A percentile compares a stretch with the other conserved stretches of the same genome.
Conservation (phyloP, 2,329 filamentous ascomycete genomes). For the Scopulariopsis brevicaulis region DNA sequence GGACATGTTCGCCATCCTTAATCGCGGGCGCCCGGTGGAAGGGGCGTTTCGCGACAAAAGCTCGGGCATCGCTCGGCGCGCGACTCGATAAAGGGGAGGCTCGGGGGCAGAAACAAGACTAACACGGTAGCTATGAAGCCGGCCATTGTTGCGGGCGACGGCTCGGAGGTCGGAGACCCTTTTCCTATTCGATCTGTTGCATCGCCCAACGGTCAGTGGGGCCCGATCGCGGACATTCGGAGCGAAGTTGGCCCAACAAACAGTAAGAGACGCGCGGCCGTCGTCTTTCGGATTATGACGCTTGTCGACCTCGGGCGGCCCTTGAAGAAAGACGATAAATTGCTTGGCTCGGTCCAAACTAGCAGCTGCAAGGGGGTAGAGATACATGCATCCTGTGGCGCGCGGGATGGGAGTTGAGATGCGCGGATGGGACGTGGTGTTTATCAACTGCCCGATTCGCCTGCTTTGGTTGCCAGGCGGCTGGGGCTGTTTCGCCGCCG, state of each 20-base stretch:
- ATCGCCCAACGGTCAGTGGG: neutral
- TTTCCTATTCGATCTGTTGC: conserved; percentile 1
- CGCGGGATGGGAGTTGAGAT: neutral
- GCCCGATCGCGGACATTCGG: neutral
- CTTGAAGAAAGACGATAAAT: neutral
- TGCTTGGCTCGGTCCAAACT: neutral
- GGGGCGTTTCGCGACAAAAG: neutral
- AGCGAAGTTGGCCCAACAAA: neutral
- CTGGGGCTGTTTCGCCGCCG: neutral
- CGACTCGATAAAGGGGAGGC: neutral
- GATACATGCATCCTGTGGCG: neutral
- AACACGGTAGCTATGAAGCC: conserved; percentile 3
- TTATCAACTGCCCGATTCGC: conserved; percentile 1
- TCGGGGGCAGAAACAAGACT: neutral
- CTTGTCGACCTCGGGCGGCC: neutral
- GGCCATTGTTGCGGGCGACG: neutral
- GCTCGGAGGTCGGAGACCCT: neutral
- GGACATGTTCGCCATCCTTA: neutral
- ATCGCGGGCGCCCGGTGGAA: neutral
- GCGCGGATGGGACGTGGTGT: neutral
- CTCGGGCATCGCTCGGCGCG: too few relatives aligned
- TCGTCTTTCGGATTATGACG: neutral
- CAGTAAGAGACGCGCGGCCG: neutral
- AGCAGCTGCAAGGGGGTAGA: neutral
- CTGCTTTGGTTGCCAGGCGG: conserved; percentile 2